Conservation (phyloP, 164 flowering plant genomes). For the Stephania yunnanensis region DNA sequence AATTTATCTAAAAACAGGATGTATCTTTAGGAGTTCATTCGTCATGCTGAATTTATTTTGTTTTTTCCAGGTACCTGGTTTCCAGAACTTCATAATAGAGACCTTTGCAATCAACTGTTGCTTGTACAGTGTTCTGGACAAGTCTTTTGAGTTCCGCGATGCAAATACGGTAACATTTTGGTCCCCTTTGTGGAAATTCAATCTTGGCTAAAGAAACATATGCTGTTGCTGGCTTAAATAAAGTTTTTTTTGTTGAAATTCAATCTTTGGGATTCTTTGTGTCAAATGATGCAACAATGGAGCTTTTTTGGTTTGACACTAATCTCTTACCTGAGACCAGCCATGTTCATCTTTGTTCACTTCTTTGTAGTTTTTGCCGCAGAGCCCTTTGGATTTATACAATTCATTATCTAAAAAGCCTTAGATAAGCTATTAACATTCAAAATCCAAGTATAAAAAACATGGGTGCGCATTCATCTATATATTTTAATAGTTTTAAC, state of each 20-base stretch:
- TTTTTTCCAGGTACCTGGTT: slow-evolving; percentile 79
- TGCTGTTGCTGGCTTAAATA: background rate
- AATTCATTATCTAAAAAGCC: background rate
- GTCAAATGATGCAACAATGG: background rate
- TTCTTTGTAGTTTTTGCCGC: background rate
- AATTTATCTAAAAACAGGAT: too few species aligned
- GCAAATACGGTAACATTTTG: slow-evolving; percentile 72
- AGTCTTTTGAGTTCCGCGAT: slow-evolving; percentile 85
- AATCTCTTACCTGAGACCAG: background rate
- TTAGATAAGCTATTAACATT: too few species aligned
- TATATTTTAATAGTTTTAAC: too few species aligned
- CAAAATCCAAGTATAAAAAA: too few species aligned
- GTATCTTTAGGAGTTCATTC: background rate
- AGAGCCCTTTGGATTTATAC: background rate
- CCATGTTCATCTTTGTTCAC: background rate
- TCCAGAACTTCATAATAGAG: slow-evolving; percentile 67
- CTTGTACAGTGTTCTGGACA: slow-evolving; percentile 92
- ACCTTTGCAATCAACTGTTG: slow-evolving; percentile 82
- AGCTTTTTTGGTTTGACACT: background rate
- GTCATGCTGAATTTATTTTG: slow-evolving; percentile 5
- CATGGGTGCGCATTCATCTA: too few species aligned
- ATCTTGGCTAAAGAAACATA: background rate
- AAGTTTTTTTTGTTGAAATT: too few species aligned
- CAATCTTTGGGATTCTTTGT: too few species aligned
- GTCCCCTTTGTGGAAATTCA: background rate